These are phyloP conservation scores for Falciphora oryzae DNA, from an alignment of 2,329 filamentous ascomycete species.

Conservation along the genomic window DNA sequence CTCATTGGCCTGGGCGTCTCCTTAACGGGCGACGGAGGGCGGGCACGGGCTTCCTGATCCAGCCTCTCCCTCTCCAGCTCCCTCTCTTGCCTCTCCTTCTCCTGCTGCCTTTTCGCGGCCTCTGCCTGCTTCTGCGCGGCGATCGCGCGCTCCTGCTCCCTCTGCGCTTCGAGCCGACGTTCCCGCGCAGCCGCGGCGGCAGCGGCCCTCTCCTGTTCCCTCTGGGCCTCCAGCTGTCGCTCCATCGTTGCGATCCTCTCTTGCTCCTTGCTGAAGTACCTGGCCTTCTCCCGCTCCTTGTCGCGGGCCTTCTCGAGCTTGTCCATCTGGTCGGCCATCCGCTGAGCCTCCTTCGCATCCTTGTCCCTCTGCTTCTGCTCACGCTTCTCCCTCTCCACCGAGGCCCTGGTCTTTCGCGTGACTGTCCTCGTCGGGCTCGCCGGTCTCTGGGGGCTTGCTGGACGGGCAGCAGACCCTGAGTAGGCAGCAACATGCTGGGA, in stretches of 20 bases:
- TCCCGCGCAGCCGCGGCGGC: not conserved
- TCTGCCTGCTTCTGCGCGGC: conserved; percentile 15
- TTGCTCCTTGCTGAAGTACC: conserved; percentile 51
- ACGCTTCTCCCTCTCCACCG: conserved; percentile 51
- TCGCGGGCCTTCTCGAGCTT: conserved; percentile 65
- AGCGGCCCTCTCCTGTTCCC: conserved; percentile 39
- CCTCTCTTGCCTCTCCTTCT: conserved; percentile 8
- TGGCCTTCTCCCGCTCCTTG: conserved; percentile 65
- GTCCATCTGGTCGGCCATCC: conserved; percentile 52
- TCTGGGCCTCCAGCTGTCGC: conserved; percentile 46
- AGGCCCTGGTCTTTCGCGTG: conserved; percentile 49
- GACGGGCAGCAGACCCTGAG: conserved; percentile 13
- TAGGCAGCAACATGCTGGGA: conserved; percentile 30
- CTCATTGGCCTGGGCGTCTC: conserved; percentile 39
- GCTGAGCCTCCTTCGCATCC: conserved; percentile 55
- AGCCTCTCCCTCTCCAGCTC: conserved; percentile 13
- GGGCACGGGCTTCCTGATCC: conserved; percentile 17
- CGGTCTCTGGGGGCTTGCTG: conserved; percentile 21
- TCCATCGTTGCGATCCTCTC: conserved; percentile 43
- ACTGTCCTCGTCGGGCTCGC: conserved; percentile 39
- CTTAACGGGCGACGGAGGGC: conserved; percentile 28
- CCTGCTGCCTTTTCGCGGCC: conserved; percentile 2
- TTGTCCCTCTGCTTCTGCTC: conserved; percentile 59
- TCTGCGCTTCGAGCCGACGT: conserved; percentile 46
- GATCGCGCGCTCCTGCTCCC: conserved; percentile 39